Evolutionary conservation across 2,329 filamentous ascomycete species (phyloP).

Genomic region (Albophoma yamanashiensis): DNA sequence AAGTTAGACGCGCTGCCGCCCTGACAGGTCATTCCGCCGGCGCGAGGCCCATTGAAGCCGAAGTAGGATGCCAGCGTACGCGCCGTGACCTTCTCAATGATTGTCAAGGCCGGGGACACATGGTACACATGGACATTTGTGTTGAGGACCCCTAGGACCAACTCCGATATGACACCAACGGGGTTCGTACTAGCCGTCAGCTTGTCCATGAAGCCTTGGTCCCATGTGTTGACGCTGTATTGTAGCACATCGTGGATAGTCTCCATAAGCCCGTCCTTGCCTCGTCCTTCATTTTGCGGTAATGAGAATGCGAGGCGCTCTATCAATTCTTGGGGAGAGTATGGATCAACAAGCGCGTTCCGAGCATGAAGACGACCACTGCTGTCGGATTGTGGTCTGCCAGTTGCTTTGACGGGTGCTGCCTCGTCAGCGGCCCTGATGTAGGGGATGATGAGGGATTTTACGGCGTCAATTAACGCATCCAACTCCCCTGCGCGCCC

Average conservation of each 20-base stretch:
- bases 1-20: slow-evolving; percentile 78
- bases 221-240: slow-evolving; percentile 96
- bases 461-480: slow-evolving; percentile 1
- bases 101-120: slow-evolving; percentile 75
- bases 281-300: slow-evolving; percentile 46
- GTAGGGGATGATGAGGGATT: slow-evolving; percentile 1
- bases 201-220: slow-evolving; percentile 93
- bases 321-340: background rate
- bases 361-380: slow-evolving; percentile 17
- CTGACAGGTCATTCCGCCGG: slow-evolving; percentile 66
- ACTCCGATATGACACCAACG: slow-evolving; percentile 73
- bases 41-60: slow-evolving; percentile 57
- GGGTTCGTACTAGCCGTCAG: slow-evolving; percentile 84
- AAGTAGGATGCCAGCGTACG: slow-evolving; percentile 63
- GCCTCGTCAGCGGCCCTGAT: background rate
- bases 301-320: slow-evolving; percentile 13
- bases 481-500: slow-evolving; percentile 1
- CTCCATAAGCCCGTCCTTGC: slow-evolving; percentile 63
- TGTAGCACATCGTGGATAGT: slow-evolving; percentile 60
- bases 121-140: slow-evolving; percentile 92
- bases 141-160: slow-evolving; percentile 76
- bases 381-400: slow-evolving; percentile 13
- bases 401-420: background rate
- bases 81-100: slow-evolving; percentile 78
- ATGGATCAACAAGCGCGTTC: slow-evolving; percentile 13